Conservation (phyloP, 768 basidiomycete genomes). For the Obba rivulosa region DNA sequence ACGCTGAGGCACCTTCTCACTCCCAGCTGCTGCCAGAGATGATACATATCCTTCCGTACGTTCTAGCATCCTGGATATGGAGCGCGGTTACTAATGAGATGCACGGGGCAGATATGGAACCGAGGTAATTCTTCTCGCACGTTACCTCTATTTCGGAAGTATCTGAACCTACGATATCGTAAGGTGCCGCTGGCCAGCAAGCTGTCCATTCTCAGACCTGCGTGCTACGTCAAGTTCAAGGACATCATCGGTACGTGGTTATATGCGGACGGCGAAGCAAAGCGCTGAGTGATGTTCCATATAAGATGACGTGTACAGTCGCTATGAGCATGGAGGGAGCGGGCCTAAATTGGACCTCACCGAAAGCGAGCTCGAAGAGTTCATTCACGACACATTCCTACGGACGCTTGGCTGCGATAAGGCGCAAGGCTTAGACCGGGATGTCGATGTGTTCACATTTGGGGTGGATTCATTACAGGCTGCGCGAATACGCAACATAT, state of each 20-base stretch:
- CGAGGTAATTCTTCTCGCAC: neutral
- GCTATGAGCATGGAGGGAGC: constrained; percentile 36
- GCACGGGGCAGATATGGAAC: constrained; percentile 28
- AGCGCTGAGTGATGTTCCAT: neutral
- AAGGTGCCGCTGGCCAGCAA: constrained; percentile 48
- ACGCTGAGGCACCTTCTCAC: constrained; percentile 46
- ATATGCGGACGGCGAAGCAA: no score
- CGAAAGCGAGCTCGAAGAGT: constrained; percentile 28
- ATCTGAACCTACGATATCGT: neutral
- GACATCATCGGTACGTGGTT: constrained; percentile 32
- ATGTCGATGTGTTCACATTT: constrained; percentile 38
- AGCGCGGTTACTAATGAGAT: neutral
- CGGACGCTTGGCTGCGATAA: constrained; percentile 31
- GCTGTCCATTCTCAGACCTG: constrained; percentile 42
- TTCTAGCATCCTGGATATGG: no score
- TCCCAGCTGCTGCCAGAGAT: constrained; percentile 47
- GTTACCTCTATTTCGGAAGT: neutral
- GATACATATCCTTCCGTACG: constrained; percentile 41
- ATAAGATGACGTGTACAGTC: constrained; percentile 29
- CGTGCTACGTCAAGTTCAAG: constrained; percentile 47
- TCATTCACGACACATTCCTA: constrained; percentile 29
- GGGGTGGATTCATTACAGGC: constrained; percentile 53
- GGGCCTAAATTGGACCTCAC: constrained; percentile 22
- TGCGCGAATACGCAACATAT: constrained; percentile 43
- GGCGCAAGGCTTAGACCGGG: constrained; percentile 22